These are phyloP conservation scores for Ophiosphaerella herpotricha DNA, from an alignment of 2,329 filamentous ascomycete genomes.

Conservation along the genomic window DNA sequence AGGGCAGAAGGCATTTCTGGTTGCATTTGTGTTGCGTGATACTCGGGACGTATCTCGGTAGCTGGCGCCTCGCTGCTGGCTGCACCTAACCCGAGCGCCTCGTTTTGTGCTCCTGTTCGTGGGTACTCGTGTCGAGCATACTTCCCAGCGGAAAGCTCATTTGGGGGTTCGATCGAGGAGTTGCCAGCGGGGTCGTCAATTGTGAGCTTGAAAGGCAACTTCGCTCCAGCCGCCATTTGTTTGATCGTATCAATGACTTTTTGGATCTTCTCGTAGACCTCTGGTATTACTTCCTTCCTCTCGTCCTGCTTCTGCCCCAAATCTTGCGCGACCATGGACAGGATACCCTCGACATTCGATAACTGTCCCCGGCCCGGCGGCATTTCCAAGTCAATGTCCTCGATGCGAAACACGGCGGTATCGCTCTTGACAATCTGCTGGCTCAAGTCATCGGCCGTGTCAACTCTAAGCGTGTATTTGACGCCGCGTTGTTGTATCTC, in stretches of 20 bases:
- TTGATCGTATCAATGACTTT: slow-evolving; percentile 74
- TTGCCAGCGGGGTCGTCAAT: slow-evolving; percentile 94
- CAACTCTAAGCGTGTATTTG: slow-evolving; percentile 81
- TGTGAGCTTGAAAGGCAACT: slow-evolving; percentile 85
- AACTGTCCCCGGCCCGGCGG: slow-evolving; percentile 88
- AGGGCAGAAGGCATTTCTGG: slow-evolving; percentile 46
- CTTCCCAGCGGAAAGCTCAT: slow-evolving; percentile 76
- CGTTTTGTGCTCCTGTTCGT: slow-evolving; percentile 85
- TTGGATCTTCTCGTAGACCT: slow-evolving; percentile 77
- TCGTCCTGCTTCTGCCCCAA: slow-evolving; percentile 81
- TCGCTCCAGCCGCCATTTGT: slow-evolving; percentile 76
- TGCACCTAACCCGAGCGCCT: slow-evolving; percentile 73
- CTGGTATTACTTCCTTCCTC: slow-evolving; percentile 76
- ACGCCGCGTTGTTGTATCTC: slow-evolving; percentile 87
- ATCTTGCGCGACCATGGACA: slow-evolving; percentile 78
- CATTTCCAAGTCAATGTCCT: slow-evolving; percentile 91
- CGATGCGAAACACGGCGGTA: slow-evolving; percentile 80
- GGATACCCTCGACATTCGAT: slow-evolving; percentile 88
- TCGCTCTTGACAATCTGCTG: slow-evolving; percentile 94
- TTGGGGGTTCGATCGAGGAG: slow-evolving; percentile 91
- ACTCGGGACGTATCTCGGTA: slow-evolving; percentile 60
- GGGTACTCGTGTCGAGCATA: slow-evolving; percentile 85
- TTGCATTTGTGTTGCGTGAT: slow-evolving; percentile 53
- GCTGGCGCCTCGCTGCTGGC: slow-evolving; percentile 56
- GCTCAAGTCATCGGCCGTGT: slow-evolving; percentile 72